Evolutionary conservation across 1,284 basidiomycete genomes (phyloP).

Genomic region (Cryptococcus sp.): DNA sequence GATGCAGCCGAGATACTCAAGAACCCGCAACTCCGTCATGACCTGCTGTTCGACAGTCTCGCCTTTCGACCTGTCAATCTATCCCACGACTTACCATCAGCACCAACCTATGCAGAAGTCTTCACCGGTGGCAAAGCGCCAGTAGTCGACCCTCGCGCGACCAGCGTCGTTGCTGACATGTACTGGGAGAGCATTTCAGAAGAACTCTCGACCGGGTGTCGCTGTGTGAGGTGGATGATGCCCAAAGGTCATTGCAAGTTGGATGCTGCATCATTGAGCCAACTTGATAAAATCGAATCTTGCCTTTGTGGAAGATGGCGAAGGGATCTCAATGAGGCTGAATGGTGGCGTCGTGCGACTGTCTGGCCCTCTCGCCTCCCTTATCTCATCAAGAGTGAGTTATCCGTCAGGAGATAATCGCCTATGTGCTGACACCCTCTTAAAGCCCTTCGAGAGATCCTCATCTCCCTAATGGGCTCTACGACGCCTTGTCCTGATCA

Average conservation of each 20-base stretch:
- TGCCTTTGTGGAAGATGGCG: slow-evolving; percentile 61
- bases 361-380: slow-evolving; percentile 73
- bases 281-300: slow-evolving; percentile 54
- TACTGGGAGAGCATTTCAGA: slow-evolving; percentile 82
- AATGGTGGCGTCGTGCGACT: slow-evolving; percentile 49
- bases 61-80: slow-evolving; percentile 53
- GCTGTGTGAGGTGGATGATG: slow-evolving; percentile 70
- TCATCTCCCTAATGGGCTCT: slow-evolving; percentile 71
- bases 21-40: slow-evolving; percentile 88
- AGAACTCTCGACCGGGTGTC: slow-evolving; percentile 79
- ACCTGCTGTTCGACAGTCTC: slow-evolving; percentile 75
- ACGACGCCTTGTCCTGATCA: slow-evolving; percentile 42
- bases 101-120: slow-evolving; percentile 42
- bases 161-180: slow-evolving; percentile 64
- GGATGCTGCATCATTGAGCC: slow-evolving; percentile 9
- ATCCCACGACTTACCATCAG: slow-evolving; percentile 65
- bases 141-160: slow-evolving; percentile 28
- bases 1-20: slow-evolving; percentile 82
- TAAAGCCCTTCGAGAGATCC: slow-evolving; percentile 74
- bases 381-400: slow-evolving; percentile 59
- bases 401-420: background rate
- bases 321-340: slow-evolving; percentile 47
- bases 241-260: slow-evolving; percentile 7
- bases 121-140: slow-evolving; percentile 25
- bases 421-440: slow-evolving; percentile 13